Conservation (phyloP, 257 asterid species). For the Ajuga chamaepitys region DNA sequence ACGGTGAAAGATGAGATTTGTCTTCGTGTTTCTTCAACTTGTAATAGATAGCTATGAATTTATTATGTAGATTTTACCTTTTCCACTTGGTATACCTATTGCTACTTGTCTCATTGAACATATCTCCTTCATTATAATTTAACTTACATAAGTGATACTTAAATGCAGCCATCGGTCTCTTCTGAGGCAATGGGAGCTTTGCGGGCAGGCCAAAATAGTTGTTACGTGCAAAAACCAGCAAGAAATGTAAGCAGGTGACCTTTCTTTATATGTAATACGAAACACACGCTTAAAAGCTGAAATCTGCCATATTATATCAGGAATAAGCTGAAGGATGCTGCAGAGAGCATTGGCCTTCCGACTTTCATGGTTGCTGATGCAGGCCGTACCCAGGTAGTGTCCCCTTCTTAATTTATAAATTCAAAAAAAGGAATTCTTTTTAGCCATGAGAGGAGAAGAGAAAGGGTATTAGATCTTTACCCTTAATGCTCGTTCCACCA, state of each 20-base stretch:
- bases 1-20: neutral
- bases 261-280: constrained; percentile 5
- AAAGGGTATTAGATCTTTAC: too few species aligned
- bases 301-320: constrained; percentile 24
- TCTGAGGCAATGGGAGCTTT: constrained; percentile 79
- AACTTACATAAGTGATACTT: neutral
- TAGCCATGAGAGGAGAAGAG: too few species aligned
- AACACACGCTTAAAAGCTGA: neutral
- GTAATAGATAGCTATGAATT: neutral
- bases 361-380: constrained; percentile 97
- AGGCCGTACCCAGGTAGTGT: constrained; percentile 88
- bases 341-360: constrained; percentile 80
- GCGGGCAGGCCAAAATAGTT: constrained; percentile 93
- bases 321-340: constrained; percentile 88
- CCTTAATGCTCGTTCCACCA: too few species aligned
- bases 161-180: constrained; percentile 71
- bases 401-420: neutral
- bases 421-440: too few species aligned
- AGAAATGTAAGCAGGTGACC: constrained; percentile 76
- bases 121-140: neutral
- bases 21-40: neutral
- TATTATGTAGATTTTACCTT: too few species aligned
- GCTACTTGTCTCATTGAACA: neutral
- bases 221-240: constrained; percentile 96
- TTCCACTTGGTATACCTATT: too few species aligned